Base-by-base conservation (phyloP, 495 filamentous ascomycete species). In the Penicillium dipodomyicola region DNA sequence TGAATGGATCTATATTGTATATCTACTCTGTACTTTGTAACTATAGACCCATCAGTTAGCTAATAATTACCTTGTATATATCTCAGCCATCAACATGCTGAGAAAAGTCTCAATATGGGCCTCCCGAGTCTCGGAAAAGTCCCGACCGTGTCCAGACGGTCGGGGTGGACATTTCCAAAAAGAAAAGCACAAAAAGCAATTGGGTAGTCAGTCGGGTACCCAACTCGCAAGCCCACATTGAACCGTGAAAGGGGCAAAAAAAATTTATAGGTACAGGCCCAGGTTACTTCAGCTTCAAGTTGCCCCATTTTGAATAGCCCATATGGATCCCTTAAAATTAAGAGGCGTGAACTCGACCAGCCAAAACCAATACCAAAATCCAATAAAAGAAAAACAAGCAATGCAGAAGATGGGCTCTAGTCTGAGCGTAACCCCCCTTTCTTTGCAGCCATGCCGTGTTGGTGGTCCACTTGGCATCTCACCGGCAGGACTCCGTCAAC, bases 401-500 rank as follows among this genome's bases (percentile, higher is more conserved):
- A 47, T 33, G 43, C 42, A 47, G 30, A 3, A 19, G 30, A 45
- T 41, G 40, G 50, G 51, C 15, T 62, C 50, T 40, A 37, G 44
- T 54, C 48, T 49, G 30, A 52, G 55, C 56, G 39, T 41, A 42
- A 32, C 50, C 49, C 39, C 64, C 50, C 52, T 56, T 63, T 67
- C 43, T 40, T 52, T 46, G 48, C 45, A 51, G 41, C 48, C 54
- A 66, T 58, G 58, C 65, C 62, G 59, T 62, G 65, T 64, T 52
- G 41, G n/a, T 62, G 57, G 57, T 48, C 64, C 64, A 60, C 62
- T 63, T 57, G 45, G 57, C 30, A 48, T 43, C 46, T 64, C 64
- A 65, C 57, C 59, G 56, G 65, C 43, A 61, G 55, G 29, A 49
- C 15, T 41, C 49, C 49, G 20, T 46, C 30, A 3, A 27, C 12